These are phyloP conservation scores for Nicotiana undulata DNA, from an alignment of 257 asterid genomes.

Conservation along the genomic window DNA sequence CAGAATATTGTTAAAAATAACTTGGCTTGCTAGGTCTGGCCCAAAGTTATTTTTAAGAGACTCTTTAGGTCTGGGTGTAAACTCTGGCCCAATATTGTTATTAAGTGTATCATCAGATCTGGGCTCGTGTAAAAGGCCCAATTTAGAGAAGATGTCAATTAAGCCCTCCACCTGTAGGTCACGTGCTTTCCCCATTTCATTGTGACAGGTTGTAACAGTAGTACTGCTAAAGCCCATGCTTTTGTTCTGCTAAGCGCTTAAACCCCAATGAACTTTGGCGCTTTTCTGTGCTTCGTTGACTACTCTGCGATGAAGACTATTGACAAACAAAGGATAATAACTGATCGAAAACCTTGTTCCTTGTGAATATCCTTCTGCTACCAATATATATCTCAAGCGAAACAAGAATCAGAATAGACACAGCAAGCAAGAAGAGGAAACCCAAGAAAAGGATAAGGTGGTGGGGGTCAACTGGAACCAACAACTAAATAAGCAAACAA, in stretches of 20 bases:
- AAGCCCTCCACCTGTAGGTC: no score
- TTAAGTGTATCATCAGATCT: no score
- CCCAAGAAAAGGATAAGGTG: not conserved
- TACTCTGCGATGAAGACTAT: not conserved
- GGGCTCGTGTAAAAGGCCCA: no score
- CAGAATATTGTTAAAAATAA: no score
- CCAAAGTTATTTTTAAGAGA: no score
- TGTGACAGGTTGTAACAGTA: no score
- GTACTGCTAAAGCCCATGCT: not conserved
- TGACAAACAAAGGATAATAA: not conserved
- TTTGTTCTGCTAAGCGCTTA: not conserved
- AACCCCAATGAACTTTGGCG: not conserved
- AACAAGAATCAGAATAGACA: not conserved
- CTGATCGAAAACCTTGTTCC: not conserved
- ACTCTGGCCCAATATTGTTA: no score
- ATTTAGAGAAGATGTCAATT: no score
- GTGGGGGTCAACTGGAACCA: not conserved
- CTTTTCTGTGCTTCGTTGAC: not conserved
- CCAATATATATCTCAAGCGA: not conserved
- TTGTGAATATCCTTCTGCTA: not conserved
- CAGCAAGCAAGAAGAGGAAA: not conserved
- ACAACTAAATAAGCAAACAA: not conserved
- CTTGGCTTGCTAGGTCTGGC: no score
- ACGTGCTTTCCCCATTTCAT: no score
- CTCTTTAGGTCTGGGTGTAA: no score